phyloP scores from a whole-genome alignment of 2,329 filamentous ascomycete species.

The Nigrospora osmanthi region DNA sequence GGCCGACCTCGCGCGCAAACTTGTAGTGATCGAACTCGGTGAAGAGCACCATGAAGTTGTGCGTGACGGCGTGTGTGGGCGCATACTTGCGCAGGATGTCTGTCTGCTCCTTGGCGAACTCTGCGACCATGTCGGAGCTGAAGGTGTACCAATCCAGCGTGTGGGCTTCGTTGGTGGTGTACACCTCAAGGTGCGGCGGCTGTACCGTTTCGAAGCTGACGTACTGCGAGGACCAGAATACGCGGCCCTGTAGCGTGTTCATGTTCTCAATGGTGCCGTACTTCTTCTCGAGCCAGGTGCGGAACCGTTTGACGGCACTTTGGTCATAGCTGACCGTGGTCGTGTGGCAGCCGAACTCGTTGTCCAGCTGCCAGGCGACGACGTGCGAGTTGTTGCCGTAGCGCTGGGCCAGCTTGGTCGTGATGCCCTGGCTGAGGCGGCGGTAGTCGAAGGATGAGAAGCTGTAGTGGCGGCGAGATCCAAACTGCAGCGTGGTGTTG shows the following conservation, averaged over 20 bases:
- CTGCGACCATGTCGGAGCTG: constrained; percentile 14
- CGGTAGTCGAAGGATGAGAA: constrained; percentile 14
- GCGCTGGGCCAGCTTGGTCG: constrained; percentile 9
- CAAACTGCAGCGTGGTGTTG: constrained; percentile 11
- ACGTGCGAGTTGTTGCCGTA: constrained; percentile 10
- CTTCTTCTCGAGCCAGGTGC: constrained; percentile 11
- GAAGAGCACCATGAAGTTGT: constrained; percentile 11
- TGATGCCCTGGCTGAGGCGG: constrained; percentile 12
- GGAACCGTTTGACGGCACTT: constrained; percentile 10
- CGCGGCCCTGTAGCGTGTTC: constrained; percentile 11
- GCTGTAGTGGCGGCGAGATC: constrained; percentile 13
- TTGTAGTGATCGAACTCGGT: constrained; percentile 13
- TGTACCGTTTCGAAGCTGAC: constrained; percentile 10
- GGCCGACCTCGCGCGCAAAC: constrained; percentile 11
- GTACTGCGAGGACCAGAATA: constrained; percentile 15
- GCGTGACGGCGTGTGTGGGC: constrained; percentile 11
- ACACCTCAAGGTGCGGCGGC: constrained; percentile 12
- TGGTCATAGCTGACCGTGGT: constrained; percentile 11
- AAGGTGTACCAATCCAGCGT: constrained; percentile 15
- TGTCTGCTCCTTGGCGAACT: constrained; percentile 13
- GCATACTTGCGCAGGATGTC: constrained; percentile 10
- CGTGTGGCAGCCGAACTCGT: constrained; percentile 14
- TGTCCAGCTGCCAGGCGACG: constrained; percentile 14
- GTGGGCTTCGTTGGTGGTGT: constrained; percentile 12
- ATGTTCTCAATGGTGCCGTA: constrained; percentile 12